phyloP scores from a whole-genome alignment of 305 asterid genomes.

The Fraxinus floribunda region DNA sequence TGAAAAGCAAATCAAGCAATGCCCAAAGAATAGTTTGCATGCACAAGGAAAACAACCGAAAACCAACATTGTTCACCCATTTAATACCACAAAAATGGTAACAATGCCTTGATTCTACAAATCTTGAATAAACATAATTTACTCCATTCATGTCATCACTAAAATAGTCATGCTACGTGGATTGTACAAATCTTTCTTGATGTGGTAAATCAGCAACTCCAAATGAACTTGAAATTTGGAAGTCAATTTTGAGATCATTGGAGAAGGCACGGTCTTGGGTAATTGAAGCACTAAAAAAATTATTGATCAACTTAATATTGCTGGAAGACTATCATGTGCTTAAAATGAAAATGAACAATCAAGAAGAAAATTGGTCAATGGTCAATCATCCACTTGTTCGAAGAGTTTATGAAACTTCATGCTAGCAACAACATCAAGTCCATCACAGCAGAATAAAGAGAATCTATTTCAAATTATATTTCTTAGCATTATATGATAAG shows the following conservation, averaged over 20 bases:
- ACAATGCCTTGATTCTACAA: neutral
- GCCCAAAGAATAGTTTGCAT: neutral
- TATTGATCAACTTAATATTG: neutral
- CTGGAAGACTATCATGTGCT: neutral
- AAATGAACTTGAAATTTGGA: neutral
- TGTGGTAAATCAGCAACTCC: neutral
- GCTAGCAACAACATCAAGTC: neutral
- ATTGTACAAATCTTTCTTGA: neutral
- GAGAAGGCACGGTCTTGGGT: neutral
- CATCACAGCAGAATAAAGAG: slow-evolving; percentile 4
- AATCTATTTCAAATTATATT: neutral
- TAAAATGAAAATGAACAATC: neutral
- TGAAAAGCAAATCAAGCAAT: neutral
- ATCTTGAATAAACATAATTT: neutral
- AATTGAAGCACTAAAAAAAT: neutral
- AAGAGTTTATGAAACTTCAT: neutral
- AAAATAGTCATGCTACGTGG: neutral
- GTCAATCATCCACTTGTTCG: neutral
- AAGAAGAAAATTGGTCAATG: neutral
- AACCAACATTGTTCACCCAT: neutral
- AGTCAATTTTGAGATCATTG: neutral
- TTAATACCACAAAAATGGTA: neutral
- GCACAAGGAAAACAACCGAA: neutral
- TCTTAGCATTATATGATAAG: neutral
- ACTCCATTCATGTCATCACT: neutral